Evolutionary conservation across 805 yeast genomes (phyloP), one percentile per base, ranked within the genome.

Genomic region (Ogataea nonfermentans): DNA sequence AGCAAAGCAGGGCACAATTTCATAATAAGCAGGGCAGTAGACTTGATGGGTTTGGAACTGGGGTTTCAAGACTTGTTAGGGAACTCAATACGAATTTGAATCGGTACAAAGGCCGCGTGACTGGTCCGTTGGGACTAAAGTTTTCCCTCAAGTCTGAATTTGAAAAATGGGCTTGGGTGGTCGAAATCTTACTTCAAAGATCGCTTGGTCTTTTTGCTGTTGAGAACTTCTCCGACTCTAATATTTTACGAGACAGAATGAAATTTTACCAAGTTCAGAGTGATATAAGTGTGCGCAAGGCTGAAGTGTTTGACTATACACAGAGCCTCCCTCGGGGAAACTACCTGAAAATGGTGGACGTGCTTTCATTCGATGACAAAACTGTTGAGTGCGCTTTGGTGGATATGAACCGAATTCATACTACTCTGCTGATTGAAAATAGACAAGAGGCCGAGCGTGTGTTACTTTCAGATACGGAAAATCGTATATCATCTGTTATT

Each of bases 41-140:
- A 5, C 46, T 52, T 13, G 67, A 70, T 9, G 74, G 80, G 2
- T 82, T 78, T 68, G 83, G 81, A 6, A 46, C 45, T 1, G 62
- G 65, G 5, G 71, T 79, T 55, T 61, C 60, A 7, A 34, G 42
- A 2, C 54, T 81, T 6, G 49, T 80, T 16, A 47, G 54, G 3
- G 74, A 65, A 4, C 72, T 81, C 6, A 47, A 61, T 19, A 49
- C 56, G 2, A 64, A 65, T 10, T 32, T 48, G 0, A 37, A 43
- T 5, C 51, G 60, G 11, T 80, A 75, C 69, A 70, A 68, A 12
- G 51, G 59, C 2, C 54, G 53, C 24, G 95, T 95, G 0, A 59
- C 82, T 12, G 98, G 98, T 0, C 99, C 99, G 0, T 47, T 91
- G 2, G 96, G 96, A 1, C 48, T 68, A 3, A 63, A 65, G 43